Evolutionary conservation across 2,329 filamentous ascomycete genomes (phyloP).

Genomic region (Cladorrhinum sp.): DNA sequence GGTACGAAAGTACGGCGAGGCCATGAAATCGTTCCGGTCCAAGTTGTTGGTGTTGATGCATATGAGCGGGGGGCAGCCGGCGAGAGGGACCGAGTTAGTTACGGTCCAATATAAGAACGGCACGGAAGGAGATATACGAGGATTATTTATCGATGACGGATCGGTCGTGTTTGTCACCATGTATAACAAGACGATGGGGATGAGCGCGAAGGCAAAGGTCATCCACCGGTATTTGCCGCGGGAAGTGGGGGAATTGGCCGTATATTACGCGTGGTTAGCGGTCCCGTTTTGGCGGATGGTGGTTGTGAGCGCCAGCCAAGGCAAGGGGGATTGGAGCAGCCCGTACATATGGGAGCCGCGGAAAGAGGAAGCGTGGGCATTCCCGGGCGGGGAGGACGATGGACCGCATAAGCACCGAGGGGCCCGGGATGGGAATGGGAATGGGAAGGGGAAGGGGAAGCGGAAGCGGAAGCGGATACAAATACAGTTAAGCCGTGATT

Average conservation of each 20-base stretch:
- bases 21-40: conserved; percentile 5
- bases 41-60: conserved; percentile 12
- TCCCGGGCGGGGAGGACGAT: not conserved
- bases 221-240: conserved; percentile 29
- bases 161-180: conserved; percentile 22
- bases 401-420: too few relatives aligned
- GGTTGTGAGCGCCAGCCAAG: not conserved
- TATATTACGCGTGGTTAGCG: conserved; percentile 30
- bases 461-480: conserved; percentile 5
- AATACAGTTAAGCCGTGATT: not conserved
- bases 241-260: conserved; percentile 27
- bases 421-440: not conserved
- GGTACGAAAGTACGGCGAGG: not conserved
- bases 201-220: conserved; percentile 26
- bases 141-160: conserved; percentile 8
- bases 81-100: conserved; percentile 5
- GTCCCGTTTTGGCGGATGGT: conserved; percentile 20
- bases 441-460: not conserved
- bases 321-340: conserved; percentile 4
- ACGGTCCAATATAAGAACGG: conserved; percentile 6
- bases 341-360: conserved; percentile 10
- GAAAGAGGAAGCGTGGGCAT: conserved; percentile 1
- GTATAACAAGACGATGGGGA: conserved; percentile 27
- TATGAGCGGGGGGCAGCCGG: conserved; percentile 7
- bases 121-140: not conserved